These are phyloP conservation scores for Pichia heedii DNA, from an alignment of 805 yeast species.

Conservation along the genomic window DNA sequence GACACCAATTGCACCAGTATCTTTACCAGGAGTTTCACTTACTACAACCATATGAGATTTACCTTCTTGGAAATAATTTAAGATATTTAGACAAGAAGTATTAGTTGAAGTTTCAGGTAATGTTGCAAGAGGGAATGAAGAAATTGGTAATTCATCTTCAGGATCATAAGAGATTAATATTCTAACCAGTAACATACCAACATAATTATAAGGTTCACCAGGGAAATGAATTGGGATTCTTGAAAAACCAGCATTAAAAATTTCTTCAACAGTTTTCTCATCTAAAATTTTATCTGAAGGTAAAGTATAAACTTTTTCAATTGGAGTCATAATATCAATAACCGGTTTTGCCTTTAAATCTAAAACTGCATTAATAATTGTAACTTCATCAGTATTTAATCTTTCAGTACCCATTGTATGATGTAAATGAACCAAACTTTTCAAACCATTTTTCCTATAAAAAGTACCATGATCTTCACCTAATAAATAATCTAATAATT, in stretches of 20 bases:
- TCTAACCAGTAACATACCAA: conserved; percentile 91
- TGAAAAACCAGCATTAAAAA: conserved; percentile 88
- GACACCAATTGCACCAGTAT: conserved; percentile 79
- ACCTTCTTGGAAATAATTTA: conserved; percentile 96
- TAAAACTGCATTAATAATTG: conserved; percentile 87
- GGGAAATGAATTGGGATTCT: conserved; percentile 92
- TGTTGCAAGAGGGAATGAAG: conserved; percentile 91
- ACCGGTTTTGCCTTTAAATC: conserved; percentile 91
- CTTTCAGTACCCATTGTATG: conserved; percentile 93
- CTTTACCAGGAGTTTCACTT: conserved; percentile 73
- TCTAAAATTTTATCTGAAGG: conserved; percentile 75
- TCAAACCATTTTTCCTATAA: conserved; percentile 85
- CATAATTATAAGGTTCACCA: conserved; percentile 78
- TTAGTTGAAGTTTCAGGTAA: conserved; percentile 89
- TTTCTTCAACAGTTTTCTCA: conserved; percentile 77
- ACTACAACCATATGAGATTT: conserved; percentile 96
- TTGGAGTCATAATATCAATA: conserved; percentile 85
- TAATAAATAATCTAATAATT: conserved; percentile 65
- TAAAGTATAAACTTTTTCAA: conserved; percentile 81
- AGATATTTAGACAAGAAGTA: conserved; percentile 86
- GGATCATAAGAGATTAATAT: conserved; percentile 94
- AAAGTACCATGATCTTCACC: conserved; percentile 97
- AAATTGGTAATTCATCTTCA: conserved; percentile 87
- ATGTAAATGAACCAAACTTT: conserved; percentile 87
- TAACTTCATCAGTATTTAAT: conserved; percentile 89